Base-by-base conservation (phyloP, 768 basidiomycete species). In the Mycena galopus region DNA sequence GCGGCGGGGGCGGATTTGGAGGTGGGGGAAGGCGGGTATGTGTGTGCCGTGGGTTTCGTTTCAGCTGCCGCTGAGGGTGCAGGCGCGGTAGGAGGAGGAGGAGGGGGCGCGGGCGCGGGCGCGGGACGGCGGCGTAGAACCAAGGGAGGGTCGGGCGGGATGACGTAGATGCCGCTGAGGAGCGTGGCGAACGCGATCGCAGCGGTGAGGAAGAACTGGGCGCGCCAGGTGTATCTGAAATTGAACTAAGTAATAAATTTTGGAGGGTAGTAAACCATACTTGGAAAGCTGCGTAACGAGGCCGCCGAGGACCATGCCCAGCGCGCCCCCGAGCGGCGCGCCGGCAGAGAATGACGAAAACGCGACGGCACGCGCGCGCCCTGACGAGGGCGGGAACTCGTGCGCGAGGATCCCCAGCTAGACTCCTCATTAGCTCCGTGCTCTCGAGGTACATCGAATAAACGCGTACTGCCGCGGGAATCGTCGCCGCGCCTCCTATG, bases 301-400 rank as follows among this genome's bases (percentile, higher is more conserved):
- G n/a, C 94, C 94, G 21, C 95, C 95, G 0, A 95, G 69, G 0
- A 90, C 81, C 33, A 86, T 85, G 1, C 96, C 95, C 17, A 96
- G 81, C 0, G 89, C 92, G 0, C 87, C 93, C 0, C 96, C 96
- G 7, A 96, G 77, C 0, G 96, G 95, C 0, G 93, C 94, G 30
- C 96, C 96, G 0, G 95, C 94, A 0, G 92, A 87, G 74, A 96
- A 97, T 0, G 92, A 90, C 0, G 96, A 89, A 73, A 97, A 97
- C 0, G 95, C 96, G 0, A 90, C 80, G 1, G 93, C 90, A 12
- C 96, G 89, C 0, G 91, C 86, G 16, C 84, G 66, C n/a, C 65
- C 30, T 2, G 65, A 39, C 1, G 82, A 83, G 0, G 92, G 92
- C 4, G 93, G 92, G 79, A 97, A 97, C 0, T 91, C 84, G 57